Conservation (phyloP, 1,284 basidiomycete genomes). For the Apiotrichum laibachii region DNA sequence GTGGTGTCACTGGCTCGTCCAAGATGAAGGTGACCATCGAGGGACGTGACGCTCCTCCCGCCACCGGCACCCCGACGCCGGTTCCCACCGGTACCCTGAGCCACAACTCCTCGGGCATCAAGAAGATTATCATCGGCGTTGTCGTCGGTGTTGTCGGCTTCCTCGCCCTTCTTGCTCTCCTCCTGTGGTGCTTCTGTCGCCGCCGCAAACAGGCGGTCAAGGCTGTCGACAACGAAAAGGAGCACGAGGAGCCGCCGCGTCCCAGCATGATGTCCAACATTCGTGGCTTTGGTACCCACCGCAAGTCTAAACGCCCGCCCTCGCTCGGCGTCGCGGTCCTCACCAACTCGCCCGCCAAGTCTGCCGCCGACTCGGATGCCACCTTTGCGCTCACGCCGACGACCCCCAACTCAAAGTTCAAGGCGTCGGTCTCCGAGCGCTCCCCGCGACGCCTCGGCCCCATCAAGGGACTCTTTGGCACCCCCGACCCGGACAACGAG, state of each 20-base stretch:
- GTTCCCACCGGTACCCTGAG: conserved; percentile 21
- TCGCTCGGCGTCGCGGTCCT: neutral
- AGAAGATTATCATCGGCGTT: conserved; percentile 49
- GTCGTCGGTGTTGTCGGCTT: conserved; percentile 34
- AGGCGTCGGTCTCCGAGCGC: neutral
- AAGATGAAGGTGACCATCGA: conserved; percentile 31
- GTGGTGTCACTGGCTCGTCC: conserved; percentile 29
- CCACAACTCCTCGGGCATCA: conserved; percentile 40
- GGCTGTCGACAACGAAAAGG: conserved; percentile 12
- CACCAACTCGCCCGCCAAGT: conserved; percentile 4
- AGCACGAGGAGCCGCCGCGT: neutral
- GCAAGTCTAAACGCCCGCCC: neutral
- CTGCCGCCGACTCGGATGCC: conserved; percentile 1
- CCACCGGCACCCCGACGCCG: conserved; percentile 20
- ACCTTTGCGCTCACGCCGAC: neutral
- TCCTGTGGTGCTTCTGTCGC: conserved; percentile 46
- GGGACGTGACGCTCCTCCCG: conserved; percentile 27
- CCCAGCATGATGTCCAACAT: neutral
- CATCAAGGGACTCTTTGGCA: conserved; percentile 11
- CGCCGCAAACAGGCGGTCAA: conserved; percentile 33
- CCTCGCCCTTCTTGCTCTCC: conserved; percentile 34
- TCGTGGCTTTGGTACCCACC: neutral
- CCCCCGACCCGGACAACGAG: conserved; percentile 15
- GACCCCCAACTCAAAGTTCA: neutral
- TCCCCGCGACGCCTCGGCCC: conserved; percentile 4